Evolutionary conservation across 805 yeast species (phyloP).

Genomic region (Monosporozyma yasuniensis): DNA sequence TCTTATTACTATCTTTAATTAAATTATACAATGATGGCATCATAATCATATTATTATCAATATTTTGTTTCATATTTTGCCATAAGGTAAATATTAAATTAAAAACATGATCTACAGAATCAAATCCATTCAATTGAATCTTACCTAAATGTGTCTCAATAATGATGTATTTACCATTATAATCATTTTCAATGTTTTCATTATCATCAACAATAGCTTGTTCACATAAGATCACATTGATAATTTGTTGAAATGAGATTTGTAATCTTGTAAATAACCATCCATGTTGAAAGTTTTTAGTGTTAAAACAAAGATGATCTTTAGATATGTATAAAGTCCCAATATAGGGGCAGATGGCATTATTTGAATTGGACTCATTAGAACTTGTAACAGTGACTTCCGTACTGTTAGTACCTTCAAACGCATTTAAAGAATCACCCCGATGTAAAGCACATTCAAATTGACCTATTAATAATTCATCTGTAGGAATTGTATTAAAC

Average conservation of each 20-base stretch:
- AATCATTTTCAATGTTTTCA: background rate
- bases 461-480: conserved; percentile 73
- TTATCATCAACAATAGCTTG: conserved; percentile 62
- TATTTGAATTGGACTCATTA: background rate
- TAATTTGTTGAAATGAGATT: conserved; percentile 62
- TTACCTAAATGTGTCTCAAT: conserved; percentile 55
- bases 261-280: conserved; percentile 53
- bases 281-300: conserved; percentile 78
- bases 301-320: conserved; percentile 67
- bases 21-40: background rate
- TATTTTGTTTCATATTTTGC: conserved; percentile 31
- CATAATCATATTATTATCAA: background rate
- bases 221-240: conserved; percentile 43
- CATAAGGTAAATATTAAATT: conserved; percentile 61
- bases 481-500: conserved; percentile 56
- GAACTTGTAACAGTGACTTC: background rate
- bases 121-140: conserved; percentile 79
- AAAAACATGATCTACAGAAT: conserved; percentile 69
- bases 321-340: conserved; percentile 81
- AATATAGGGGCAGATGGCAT: conserved; percentile 53
- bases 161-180: conserved; percentile 33
- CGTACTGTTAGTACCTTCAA: background rate
- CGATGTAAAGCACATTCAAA: conserved; percentile 82
- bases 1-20: background rate
- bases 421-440: conserved; percentile 33